Percentiles rank a stretch among this genome's conserved stretches.
Conservation (phyloP, 2,329 filamentous ascomycete species). For the Xylariaceae sp. region DNA sequence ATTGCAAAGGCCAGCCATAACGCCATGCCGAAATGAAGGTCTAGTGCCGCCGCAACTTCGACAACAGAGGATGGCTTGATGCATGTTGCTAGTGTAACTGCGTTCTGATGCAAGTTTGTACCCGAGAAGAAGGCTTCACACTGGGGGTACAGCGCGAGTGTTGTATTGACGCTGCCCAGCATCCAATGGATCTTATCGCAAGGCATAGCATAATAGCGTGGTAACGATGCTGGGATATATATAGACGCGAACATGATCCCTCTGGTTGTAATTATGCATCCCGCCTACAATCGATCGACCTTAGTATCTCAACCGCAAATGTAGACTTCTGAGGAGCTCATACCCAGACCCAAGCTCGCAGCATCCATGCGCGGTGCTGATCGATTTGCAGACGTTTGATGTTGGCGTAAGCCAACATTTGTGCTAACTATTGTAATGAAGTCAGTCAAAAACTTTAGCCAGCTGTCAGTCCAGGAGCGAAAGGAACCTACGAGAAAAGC, state of each 20-base stretch:
- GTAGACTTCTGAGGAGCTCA: slow-evolving; percentile 10
- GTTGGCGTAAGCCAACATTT: slow-evolving; percentile 49
- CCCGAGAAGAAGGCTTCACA: slow-evolving; percentile 39
- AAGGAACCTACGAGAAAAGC: slow-evolving; percentile 33
- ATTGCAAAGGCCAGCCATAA: slow-evolving; percentile 50
- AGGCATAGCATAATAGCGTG: slow-evolving; percentile 28
- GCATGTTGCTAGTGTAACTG: slow-evolving; percentile 34
- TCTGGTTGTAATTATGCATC: slow-evolving; percentile 49
- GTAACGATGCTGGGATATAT: slow-evolving; percentile 6
- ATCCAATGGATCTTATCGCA: slow-evolving; percentile 49
- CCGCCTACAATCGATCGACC: slow-evolving; percentile 31
- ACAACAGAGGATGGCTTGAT: slow-evolving; percentile 19
- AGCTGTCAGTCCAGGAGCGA: too few species aligned
- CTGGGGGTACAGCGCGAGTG: slow-evolving; percentile 36
- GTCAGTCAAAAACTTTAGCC: too few species aligned
- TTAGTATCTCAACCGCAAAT: too few species aligned
- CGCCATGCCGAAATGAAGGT: slow-evolving; percentile 47
- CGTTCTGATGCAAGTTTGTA: slow-evolving; percentile 20
- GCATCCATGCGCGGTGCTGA: slow-evolving; percentile 61
- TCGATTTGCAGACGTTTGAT: slow-evolving; percentile 59
- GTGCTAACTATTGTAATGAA: slow-evolving; percentile 18
- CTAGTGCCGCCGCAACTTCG: slow-evolving; percentile 40
- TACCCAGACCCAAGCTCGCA: slow-evolving; percentile 51
- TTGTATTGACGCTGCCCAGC: slow-evolving; percentile 27
- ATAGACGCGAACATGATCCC: slow-evolving; percentile 41